Conservation (phyloP, 2,329 filamentous ascomycete species). For the Rhinocladiella similis region DNA sequence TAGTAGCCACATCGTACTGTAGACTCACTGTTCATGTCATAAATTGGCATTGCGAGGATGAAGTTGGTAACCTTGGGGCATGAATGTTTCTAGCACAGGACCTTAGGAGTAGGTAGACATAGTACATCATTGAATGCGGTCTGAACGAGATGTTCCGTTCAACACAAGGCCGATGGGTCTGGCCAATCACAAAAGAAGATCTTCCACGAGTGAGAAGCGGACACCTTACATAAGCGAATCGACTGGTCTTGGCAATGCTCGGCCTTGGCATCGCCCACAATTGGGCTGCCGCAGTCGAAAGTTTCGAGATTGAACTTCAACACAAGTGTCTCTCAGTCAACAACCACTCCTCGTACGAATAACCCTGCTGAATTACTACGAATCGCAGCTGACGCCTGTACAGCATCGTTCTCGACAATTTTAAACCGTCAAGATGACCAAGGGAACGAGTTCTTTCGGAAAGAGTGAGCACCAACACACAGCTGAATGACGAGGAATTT, state of each 20-base stretch:
- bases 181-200: background rate
- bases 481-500: background rate
- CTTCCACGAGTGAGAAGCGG: background rate
- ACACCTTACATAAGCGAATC: background rate
- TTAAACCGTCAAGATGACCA: slow-evolving; percentile 42
- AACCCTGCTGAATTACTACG: background rate
- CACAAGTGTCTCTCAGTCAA: slow-evolving; percentile 8
- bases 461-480: slow-evolving; percentile 55
- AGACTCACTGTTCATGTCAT: no score
- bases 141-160: background rate
- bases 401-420: slow-evolving; percentile 14
- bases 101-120: no score
- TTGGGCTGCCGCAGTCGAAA: background rate
- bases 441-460: slow-evolving; percentile 71
- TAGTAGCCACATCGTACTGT: no score
- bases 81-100: no score
- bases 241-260: no score
- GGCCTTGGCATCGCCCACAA: background rate
- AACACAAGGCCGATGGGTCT: background rate
- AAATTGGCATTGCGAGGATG: no score
- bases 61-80: no score
- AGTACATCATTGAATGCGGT: no score
- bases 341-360: slow-evolving; percentile 18
- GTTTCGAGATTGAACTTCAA: slow-evolving; percentile 2
- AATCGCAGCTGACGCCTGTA: slow-evolving; percentile 1